Evolutionary conservation across 768 basidiomycete species (phyloP).

Genomic region (Cystofilobasidium ferigula): DNA sequence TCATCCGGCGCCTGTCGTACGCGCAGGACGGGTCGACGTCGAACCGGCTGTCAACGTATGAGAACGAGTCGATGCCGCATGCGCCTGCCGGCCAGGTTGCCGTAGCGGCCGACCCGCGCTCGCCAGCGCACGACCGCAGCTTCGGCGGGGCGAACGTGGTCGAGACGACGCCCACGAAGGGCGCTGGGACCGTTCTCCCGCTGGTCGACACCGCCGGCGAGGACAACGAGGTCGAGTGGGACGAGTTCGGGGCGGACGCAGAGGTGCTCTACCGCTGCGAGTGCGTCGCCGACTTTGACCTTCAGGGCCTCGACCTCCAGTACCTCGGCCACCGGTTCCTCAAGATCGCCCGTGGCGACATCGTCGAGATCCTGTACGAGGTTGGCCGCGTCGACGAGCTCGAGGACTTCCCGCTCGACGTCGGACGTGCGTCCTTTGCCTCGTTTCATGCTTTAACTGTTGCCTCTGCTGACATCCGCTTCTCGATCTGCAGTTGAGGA

Average conservation of each 20-base stretch:
- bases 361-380: conserved; percentile 36
- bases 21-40: not conserved
- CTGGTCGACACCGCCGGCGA: conserved; percentile 13
- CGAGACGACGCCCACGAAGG: not conserved
- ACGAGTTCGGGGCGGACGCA: conserved; percentile 25
- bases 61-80: no score
- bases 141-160: not conserved
- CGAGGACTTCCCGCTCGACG: conserved; percentile 36
- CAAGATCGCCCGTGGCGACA: conserved; percentile 27
- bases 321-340: conserved; percentile 37
- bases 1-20: conserved; percentile 8
- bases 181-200: conserved; percentile 8
- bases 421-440: conserved; percentile 28
- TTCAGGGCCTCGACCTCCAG: conserved; percentile 26
- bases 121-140: not conserved
- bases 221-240: conserved; percentile 8
- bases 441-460: not conserved
- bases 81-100: no score
- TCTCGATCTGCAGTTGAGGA: conserved; percentile 30
- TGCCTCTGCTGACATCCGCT: not conserved
- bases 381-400: conserved; percentile 38
- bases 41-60: not conserved
- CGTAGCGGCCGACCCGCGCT: not conserved
- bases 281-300: conserved; percentile 36
- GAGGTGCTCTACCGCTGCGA: conserved; percentile 36